A percentile compares a stretch with the other conserved stretches of the same genome.
phyloP scores from a whole-genome alignment of 2,329 filamentous ascomycete species.

The Pleoardoris graminearum region DNA sequence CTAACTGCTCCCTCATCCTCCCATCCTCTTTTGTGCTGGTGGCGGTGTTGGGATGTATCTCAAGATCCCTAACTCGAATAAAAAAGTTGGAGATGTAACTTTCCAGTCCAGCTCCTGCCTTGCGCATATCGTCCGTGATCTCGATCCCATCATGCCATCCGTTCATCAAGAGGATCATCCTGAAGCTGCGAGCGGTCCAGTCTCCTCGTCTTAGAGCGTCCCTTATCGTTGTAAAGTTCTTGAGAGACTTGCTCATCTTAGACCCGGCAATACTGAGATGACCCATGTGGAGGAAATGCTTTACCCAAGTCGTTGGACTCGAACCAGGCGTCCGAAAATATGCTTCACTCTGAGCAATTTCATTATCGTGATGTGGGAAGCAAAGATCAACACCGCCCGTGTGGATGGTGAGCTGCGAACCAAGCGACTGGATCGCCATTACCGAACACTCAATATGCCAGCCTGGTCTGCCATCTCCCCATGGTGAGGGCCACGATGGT shows the following conservation, averaged over 20 bases:
- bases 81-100: constrained; percentile 74
- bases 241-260: constrained; percentile 95
- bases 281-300: constrained; percentile 95
- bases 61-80: constrained; percentile 59
- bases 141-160: constrained; percentile 91
- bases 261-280: constrained; percentile 86
- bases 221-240: constrained; percentile 93
- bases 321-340: no score
- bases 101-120: constrained; percentile 77
- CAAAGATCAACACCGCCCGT: constrained; percentile 88
- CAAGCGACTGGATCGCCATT: constrained; percentile 90
- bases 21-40: constrained; percentile 40
- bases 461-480: constrained; percentile 85
- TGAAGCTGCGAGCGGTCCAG: constrained; percentile 78
- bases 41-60: constrained; percentile 40
- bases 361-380: constrained; percentile 81
- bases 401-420: constrained; percentile 85
- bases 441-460: constrained; percentile 94
- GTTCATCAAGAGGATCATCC: constrained; percentile 85
- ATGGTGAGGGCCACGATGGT: constrained; percentile 84
- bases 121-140: constrained; percentile 81
- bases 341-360: constrained; percentile 87
- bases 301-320: no score
- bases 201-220: constrained; percentile 71
- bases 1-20: constrained; percentile 55